Base-by-base conservation (phyloP, 441 rosid species). In the Erysimum cheiri region DNA sequence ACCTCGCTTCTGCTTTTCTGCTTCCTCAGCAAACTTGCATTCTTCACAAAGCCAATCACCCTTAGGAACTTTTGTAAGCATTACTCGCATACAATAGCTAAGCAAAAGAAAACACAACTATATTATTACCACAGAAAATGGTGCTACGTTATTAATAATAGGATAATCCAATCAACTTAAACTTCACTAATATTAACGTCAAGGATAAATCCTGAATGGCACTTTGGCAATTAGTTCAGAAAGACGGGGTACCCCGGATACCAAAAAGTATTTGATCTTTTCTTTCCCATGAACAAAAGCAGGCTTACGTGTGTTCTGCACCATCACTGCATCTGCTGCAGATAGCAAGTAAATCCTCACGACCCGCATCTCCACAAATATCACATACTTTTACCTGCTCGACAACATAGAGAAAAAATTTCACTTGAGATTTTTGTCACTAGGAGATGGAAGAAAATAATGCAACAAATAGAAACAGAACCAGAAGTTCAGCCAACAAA, bases 361-460 rank as follows among this genome's bases (percentile, higher is more conserved):
- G 88, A 36, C 98, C 99, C 31, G 98, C 93, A 85, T 93, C 98
- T 77, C 98, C 99, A 61, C 99, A 96, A 67, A 84, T 93, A 82
- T 96, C 99, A 75, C 99, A 96, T 50, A 96, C 93, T 80, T 96
- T 93, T 60, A 96, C 98, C 99, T 96, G 88, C 82, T 79, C 77
- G 74, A 71, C 50, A 66, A 40, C 72, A 71, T 64, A 65, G 67
- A 62, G 64, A 61, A 14, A 67, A 67, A 50, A 64, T 75, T 70
- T 68, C 74, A 35, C 67, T 26, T 53, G 52, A 32, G 32, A 33
- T 5, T 53, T 62, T 52, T 61, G 70, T 60, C 58, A 60, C 33
- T 24, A 17, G 15, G 59, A 33, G 36, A 49, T 61, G 28, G 41
- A 55, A 56, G 53, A 13, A 60, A 62, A 58, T 37, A 41, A 4